Evolutionary conservation across 2,329 filamentous ascomycete species (phyloP), one percentile per base, ranked within the genome.

Genomic region (Clonostachys rosea): DNA sequence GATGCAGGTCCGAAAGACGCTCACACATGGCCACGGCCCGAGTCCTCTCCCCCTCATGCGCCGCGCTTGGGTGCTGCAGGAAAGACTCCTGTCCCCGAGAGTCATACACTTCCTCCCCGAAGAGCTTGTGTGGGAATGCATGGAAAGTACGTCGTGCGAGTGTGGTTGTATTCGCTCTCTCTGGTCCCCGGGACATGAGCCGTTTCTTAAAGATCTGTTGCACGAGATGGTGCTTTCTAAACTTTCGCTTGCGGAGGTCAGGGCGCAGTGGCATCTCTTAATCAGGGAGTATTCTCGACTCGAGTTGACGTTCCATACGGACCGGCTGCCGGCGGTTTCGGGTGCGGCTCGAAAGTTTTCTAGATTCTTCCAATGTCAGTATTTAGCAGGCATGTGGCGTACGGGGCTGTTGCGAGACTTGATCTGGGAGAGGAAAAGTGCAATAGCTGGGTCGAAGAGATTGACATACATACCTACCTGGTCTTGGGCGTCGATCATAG

Each of bases 41-140:
- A 17, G 16, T 34, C 18, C 35, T 12, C 34, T 40, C 10, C 44
- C 44, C 5, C 24, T 34, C 10, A 20, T 45, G 12, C 34, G 44
- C 35, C 51, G 61, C 2, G 61, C 56, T 0, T 64, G 61, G 62
- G 56, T 56, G 3, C 57, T 62, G 5, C 61, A 64, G 2, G 62
- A 64, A 13, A 56, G 62, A 3, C 37, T 60, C 0, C 34, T 64
- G 5, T 57, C 60, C 0, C 55, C 58, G 2, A 42, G 59, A 0
- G 51, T 61, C 2, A 49, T 64, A 1, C 60, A 64, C 35, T 64
- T 60, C n/a, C 59, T 54, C 5, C 52, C 53, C 9, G 41, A 49
- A 7, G 59, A 61, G 46, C 45, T 57, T 11, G 42, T 59, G 3
- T 63, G 58, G 12, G 58, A 63, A 40, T 61, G 59, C 4, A 53